phyloP scores from a whole-genome alignment of 805 yeast species.

The Saccharomyces mikatae region DNA sequence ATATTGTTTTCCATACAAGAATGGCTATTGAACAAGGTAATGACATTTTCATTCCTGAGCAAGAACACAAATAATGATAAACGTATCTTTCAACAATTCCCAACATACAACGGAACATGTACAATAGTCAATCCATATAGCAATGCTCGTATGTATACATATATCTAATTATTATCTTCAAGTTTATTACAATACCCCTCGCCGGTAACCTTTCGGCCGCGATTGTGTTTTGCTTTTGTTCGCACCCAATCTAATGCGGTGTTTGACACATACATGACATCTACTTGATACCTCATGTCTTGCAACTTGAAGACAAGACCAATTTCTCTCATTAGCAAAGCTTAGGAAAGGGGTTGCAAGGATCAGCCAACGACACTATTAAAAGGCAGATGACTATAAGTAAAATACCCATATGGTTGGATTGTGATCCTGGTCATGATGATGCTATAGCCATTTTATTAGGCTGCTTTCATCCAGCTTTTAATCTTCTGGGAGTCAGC shows the following conservation, averaged over 20 bases:
- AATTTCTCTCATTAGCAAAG: neutral
- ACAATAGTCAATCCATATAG: neutral
- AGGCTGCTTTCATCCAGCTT: constrained; percentile 51
- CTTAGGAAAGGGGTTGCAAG: neutral
- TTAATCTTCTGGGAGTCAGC: constrained; percentile 58
- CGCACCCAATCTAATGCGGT: neutral
- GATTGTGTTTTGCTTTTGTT: neutral
- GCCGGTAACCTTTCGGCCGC: neutral
- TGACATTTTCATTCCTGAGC: constrained; percentile 37
- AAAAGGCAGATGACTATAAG: constrained; percentile 14
- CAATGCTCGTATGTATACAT: neutral
- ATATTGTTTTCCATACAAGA: constrained; percentile 64
- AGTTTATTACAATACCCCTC: neutral
- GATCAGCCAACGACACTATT: neutral
- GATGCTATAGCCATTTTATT: constrained; percentile 71
- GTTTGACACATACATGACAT: neutral
- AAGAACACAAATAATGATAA: neutral
- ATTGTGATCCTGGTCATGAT: constrained; percentile 91
- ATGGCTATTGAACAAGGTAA: constrained; percentile 70
- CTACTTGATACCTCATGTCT: neutral
- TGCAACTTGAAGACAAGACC: neutral
- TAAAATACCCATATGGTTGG: constrained; percentile 69
- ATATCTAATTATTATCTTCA: neutral
- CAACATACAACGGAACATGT: neutral
- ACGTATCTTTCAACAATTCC: constrained; percentile 3